Percentiles rank a stretch among this genome's conserved stretches.
phyloP scores from a whole-genome alignment of 2,329 filamentous ascomycete genomes.

The Zymoseptoria pseudotritici region DNA sequence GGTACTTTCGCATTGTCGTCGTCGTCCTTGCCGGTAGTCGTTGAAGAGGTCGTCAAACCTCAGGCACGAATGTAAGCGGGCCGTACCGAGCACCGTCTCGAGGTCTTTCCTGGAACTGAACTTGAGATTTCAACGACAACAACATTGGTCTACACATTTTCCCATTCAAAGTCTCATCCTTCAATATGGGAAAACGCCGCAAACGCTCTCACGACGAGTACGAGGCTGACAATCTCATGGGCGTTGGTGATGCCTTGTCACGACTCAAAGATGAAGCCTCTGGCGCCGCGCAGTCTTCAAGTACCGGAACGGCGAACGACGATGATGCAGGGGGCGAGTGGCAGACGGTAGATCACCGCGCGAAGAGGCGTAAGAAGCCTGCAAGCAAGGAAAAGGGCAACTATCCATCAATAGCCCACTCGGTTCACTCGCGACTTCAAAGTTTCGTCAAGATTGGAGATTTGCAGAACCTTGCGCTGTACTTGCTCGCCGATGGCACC shows the following conservation, averaged over 20 bases:
- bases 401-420: conserved; percentile 48
- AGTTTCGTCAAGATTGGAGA: conserved; percentile 51
- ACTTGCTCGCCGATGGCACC: conserved; percentile 54
- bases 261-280: conserved; percentile 11
- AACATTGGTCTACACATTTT: neutral
- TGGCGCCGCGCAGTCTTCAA: neutral
- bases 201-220: conserved; percentile 26
- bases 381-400: conserved; percentile 31
- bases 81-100: neutral
- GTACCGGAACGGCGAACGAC: conserved; percentile 1
- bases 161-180: neutral
- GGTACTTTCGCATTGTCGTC: no score
- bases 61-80: neutral
- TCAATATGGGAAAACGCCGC: conserved; percentile 4
- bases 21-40: no score
- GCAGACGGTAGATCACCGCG: conserved; percentile 20
- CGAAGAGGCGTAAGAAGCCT: conserved; percentile 22
- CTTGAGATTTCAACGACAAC: neutral
- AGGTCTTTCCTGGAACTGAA: neutral
- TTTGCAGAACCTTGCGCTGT: conserved; percentile 51
- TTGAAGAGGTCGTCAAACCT: neutral
- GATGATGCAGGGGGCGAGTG: conserved; percentile 17
- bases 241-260: conserved; percentile 23
- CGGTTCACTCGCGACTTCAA: conserved; percentile 46
- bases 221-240: conserved; percentile 17